Percentiles rank a stretch among this genome's conserved stretches.
These are phyloP conservation scores for Rhodofomes roseus DNA, from an alignment of 1,284 basidiomycete genomes.

Conservation along the genomic window DNA sequence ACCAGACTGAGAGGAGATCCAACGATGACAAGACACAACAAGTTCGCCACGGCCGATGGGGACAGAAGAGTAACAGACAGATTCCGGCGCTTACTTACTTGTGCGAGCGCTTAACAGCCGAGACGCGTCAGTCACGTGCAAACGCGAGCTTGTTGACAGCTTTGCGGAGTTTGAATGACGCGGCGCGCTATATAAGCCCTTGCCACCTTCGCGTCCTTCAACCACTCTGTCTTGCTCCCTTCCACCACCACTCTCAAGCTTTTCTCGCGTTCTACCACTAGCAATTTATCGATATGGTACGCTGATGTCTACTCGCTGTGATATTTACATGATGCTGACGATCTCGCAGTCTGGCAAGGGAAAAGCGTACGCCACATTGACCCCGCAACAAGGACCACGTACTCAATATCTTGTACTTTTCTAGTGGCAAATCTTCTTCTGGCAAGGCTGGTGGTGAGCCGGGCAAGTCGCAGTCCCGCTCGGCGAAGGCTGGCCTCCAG, in stretches of 20 bases:
- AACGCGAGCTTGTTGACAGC: slow-evolving; percentile 25
- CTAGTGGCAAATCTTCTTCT: slow-evolving; percentile 53
- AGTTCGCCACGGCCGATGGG: no score
- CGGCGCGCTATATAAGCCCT: slow-evolving; percentile 29
- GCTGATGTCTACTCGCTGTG: slow-evolving; percentile 10
- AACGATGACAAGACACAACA: no score
- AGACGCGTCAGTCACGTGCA: slow-evolving; percentile 27
- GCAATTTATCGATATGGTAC: slow-evolving; percentile 27
- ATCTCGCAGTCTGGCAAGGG: slow-evolving; percentile 48
- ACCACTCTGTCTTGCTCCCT: slow-evolving; percentile 21
- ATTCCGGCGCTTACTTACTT: neutral
- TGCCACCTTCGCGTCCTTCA: slow-evolving; percentile 22
- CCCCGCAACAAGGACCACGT: neutral
- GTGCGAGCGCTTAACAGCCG: neutral
- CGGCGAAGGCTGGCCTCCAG: slow-evolving; percentile 75
- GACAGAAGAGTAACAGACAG: no score
- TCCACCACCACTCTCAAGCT: slow-evolving; percentile 24
- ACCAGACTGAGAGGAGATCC: no score
- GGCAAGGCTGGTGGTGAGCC: slow-evolving; percentile 49
- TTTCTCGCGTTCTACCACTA: slow-evolving; percentile 13
- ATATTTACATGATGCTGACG: slow-evolving; percentile 14
- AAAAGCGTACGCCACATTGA: slow-evolving; percentile 38
- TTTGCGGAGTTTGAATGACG: slow-evolving; percentile 28
- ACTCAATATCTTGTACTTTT: slow-evolving; percentile 10
- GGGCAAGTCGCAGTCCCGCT: slow-evolving; percentile 58